Percentiles rank a stretch among this genome's conserved stretches.
These are phyloP conservation scores for Eucalyptus pumila DNA, from an alignment of 345 rosid genomes.

Conservation along the genomic window DNA sequence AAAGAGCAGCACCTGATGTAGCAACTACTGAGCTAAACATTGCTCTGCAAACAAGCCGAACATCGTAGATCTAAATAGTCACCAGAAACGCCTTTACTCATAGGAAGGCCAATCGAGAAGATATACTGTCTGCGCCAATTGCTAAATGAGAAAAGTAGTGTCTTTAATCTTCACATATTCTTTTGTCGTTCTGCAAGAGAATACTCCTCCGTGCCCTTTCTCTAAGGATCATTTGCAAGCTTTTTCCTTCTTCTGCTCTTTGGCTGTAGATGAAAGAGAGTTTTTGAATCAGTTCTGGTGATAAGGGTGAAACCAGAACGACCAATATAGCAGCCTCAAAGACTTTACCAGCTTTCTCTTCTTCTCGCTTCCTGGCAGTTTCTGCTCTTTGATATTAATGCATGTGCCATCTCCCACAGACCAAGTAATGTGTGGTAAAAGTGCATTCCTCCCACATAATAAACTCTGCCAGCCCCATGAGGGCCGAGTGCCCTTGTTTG, in stretches of 20 bases:
- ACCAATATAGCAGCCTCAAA: not conserved
- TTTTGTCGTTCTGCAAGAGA: not conserved
- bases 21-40: too few species aligned
- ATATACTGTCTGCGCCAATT: not conserved
- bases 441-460: too few species aligned
- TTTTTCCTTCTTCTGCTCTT: too few species aligned
- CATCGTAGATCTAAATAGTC: not conserved
- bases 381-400: too few species aligned
- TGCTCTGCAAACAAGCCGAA: not conserved
- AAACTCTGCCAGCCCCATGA: too few species aligned
- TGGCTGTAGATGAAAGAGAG: not conserved
- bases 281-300: not conserved
- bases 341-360: not conserved
- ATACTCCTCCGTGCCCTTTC: not conserved
- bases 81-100: not conserved
- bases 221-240: constrained; percentile 36
- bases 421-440: too few species aligned
- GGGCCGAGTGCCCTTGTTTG: too few species aligned
- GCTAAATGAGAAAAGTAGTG: not conserved
- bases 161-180: not conserved
- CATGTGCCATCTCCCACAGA: too few species aligned
- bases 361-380: not conserved
- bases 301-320: not conserved
- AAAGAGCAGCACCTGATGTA: not conserved
- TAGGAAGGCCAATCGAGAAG: not conserved